These are phyloP conservation scores for Coniochaeta sp. DNA, from an alignment of 2,329 filamentous ascomycete genomes.

Conservation along the genomic window DNA sequence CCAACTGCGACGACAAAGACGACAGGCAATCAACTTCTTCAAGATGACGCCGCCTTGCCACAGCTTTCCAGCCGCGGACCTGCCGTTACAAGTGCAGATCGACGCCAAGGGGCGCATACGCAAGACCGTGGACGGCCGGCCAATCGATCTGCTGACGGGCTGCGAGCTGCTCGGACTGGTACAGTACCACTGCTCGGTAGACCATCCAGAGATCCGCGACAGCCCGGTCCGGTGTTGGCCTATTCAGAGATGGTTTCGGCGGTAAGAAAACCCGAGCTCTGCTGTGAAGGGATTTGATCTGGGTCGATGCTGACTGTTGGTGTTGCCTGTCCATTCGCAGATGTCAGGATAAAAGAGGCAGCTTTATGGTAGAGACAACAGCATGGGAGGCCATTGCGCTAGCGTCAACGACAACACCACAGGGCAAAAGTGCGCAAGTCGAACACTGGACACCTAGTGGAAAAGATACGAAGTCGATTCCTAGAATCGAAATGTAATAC, in stretches of 20 bases:
- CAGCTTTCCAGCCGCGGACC: constrained; percentile 43
- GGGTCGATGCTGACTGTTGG: constrained; percentile 1
- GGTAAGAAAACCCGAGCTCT: constrained; percentile 32
- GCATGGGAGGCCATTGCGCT: constrained; percentile 43
- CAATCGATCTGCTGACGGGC: constrained; percentile 37
- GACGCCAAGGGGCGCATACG: constrained; percentile 42
- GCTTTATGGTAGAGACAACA: constrained; percentile 57
- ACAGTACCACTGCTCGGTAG: constrained; percentile 54
- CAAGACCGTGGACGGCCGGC: constrained; percentile 33
- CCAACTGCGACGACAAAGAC: background rate
- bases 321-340: constrained; percentile 26
- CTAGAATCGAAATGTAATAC: constrained; percentile 13
- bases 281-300: background rate
- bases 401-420: constrained; percentile 15
- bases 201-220: constrained; percentile 34
- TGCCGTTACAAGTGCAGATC: constrained; percentile 41
- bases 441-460: constrained; percentile 24
- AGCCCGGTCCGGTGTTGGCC: constrained; percentile 48
- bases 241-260: constrained; percentile 52
- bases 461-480: constrained; percentile 15
- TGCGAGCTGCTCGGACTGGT: constrained; percentile 52
- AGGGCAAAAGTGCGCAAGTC: constrained; percentile 9
- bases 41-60: constrained; percentile 52
- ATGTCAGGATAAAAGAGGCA: constrained; percentile 49
- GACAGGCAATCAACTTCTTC: background rate